These are phyloP conservation scores for Cystofilobasidium macerans DNA, from an alignment of 768 basidiomycete species.

Conservation along the genomic window DNA sequence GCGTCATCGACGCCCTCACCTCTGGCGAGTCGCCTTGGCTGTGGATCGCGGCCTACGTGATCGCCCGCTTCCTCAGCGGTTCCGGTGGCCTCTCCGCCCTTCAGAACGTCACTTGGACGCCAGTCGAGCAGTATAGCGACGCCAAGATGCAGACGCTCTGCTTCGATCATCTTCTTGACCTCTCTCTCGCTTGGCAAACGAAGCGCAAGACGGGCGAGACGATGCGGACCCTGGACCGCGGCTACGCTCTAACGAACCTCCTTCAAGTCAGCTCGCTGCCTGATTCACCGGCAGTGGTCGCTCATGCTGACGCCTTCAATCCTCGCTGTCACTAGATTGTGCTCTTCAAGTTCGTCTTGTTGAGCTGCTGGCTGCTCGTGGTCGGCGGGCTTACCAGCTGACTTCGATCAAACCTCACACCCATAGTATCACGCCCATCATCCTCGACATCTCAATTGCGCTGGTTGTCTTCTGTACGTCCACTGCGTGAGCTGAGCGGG, in stretches of 20 bases:
- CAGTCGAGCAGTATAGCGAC: slow-evolving; percentile 62
- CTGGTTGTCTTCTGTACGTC: slow-evolving; percentile 37
- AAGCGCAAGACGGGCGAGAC: slow-evolving; percentile 76
- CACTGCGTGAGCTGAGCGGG: no score
- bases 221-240: slow-evolving; percentile 54
- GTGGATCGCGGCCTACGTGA: slow-evolving; percentile 61
- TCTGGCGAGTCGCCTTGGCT: slow-evolving; percentile 43
- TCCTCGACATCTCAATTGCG: slow-evolving; percentile 55
- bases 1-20: slow-evolving; percentile 43
- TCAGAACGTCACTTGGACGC: slow-evolving; percentile 36
- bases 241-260: slow-evolving; percentile 73
- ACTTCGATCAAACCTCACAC: no score
- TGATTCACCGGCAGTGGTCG: slow-evolving; percentile 29
- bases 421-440: slow-evolving; percentile 68
- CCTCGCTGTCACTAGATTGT: no score
- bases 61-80: slow-evolving; percentile 60
- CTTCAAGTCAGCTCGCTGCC: no score
- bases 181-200: slow-evolving; percentile 74
- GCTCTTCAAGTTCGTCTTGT: slow-evolving; percentile 74
- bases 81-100: slow-evolving; percentile 50
- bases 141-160: slow-evolving; percentile 68
- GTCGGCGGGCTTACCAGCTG: no score
- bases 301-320: slow-evolving; percentile 23
- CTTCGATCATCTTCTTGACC: slow-evolving; percentile 73
- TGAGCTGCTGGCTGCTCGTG: no score